phyloP scores from a whole-genome alignment of 805 yeast genomes.

The Candida oleophila region DNA sequence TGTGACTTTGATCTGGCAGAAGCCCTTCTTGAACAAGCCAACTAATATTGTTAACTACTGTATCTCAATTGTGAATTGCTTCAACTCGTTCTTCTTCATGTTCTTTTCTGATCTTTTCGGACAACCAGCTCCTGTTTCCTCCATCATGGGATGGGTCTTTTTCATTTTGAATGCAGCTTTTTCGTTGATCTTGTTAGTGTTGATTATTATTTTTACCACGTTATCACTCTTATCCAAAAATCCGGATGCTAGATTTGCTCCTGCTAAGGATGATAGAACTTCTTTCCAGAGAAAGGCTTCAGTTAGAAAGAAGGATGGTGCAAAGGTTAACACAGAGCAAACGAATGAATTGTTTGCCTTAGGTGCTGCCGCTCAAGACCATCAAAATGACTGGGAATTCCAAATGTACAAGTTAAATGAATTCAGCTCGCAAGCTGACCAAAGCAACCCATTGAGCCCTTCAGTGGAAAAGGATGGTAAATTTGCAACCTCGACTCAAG shows the following conservation, averaged over 20 bases:
- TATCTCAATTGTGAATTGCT: slow-evolving; percentile 66
- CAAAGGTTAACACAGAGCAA: slow-evolving; percentile 20
- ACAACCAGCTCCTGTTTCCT: slow-evolving; percentile 73
- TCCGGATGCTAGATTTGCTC: slow-evolving; percentile 86
- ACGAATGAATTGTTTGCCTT: slow-evolving; percentile 64
- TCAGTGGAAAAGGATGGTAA: slow-evolving; percentile 22
- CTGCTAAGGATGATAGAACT: slow-evolving; percentile 88
- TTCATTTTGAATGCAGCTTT: slow-evolving; percentile 89
- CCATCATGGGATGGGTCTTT: slow-evolving; percentile 91
- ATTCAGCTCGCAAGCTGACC: slow-evolving; percentile 6
- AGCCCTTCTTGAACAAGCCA: slow-evolving; percentile 80
- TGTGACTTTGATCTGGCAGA: slow-evolving; percentile 55
- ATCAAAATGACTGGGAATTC: slow-evolving; percentile 69
- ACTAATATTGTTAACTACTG: slow-evolving; percentile 76
- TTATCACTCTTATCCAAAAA: slow-evolving; percentile 71
- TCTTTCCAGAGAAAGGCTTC: slow-evolving; percentile 66
- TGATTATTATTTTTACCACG: slow-evolving; percentile 66
- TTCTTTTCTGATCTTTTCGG: slow-evolving; percentile 84
- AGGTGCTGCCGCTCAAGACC: slow-evolving; percentile 82
- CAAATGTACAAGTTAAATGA: slow-evolving; percentile 55
- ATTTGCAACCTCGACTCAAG: not conserved
- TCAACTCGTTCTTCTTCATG: slow-evolving; percentile 81
- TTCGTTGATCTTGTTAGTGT: slow-evolving; percentile 67
- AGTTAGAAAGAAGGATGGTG: slow-evolving; percentile 25
- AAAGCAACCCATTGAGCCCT: slow-evolving; percentile 25